Evolutionary conservation across 768 basidiomycete genomes (phyloP).

Genomic region (Kwoniella europaea): DNA sequence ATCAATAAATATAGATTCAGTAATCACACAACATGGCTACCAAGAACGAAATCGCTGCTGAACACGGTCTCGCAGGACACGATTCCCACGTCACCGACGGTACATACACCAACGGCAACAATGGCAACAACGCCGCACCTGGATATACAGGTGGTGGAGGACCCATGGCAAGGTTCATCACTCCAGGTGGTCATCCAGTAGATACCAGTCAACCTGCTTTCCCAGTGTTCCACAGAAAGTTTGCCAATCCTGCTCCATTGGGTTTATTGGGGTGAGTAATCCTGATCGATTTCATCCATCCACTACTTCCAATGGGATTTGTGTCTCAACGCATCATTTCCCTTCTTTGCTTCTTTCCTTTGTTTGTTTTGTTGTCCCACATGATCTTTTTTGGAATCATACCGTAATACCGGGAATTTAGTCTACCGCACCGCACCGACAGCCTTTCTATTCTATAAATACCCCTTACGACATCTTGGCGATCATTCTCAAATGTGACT

Average conservation of each 20-base stretch:
- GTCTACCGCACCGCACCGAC: background rate
- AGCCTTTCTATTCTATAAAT: background rate
- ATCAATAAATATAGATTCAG: no score
- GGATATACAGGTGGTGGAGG: slow-evolving; percentile 37
- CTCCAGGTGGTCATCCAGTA: slow-evolving; percentile 54
- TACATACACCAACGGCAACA: background rate
- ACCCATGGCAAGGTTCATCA: slow-evolving; percentile 46
- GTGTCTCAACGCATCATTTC: background rate
- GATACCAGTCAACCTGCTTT: slow-evolving; percentile 53
- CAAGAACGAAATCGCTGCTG: slow-evolving; percentile 8
- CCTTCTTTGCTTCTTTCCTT: background rate
- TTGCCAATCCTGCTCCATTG: slow-evolving; percentile 58
- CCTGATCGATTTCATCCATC: no score
- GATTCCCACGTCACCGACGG: background rate
- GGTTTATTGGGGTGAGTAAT: slow-evolving; percentile 45
- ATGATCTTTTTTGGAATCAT: background rate
- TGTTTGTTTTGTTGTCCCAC: background rate
- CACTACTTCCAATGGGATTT: no score
- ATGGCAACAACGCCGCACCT: background rate
- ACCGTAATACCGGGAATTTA: background rate
- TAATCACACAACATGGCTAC: background rate
- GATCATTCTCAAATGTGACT: background rate
- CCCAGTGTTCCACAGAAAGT: slow-evolving; percentile 52
- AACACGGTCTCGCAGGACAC: slow-evolving; percentile 2
- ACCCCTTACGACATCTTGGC: background rate